Percentiles rank a stretch among this genome's conserved stretches.
phyloP scores from a whole-genome alignment of 2,329 filamentous ascomycete species.

The Grosmannia huntii region DNA sequence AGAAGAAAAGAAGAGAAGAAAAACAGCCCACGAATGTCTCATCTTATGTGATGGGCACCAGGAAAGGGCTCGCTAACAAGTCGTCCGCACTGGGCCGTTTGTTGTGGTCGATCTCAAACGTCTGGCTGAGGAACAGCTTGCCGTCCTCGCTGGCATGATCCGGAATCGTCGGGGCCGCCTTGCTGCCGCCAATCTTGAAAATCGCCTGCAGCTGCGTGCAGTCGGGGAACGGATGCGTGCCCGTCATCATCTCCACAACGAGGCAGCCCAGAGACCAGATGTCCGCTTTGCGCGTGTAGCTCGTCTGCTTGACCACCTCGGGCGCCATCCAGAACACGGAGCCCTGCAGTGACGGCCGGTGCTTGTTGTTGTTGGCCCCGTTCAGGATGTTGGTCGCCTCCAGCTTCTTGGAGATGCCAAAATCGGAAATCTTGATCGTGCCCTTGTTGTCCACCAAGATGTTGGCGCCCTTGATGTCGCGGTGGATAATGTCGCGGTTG shows the following conservation, averaged over 20 bases:
- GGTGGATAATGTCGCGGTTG: constrained; percentile 89
- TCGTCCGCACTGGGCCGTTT: constrained; percentile 86
- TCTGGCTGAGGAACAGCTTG: constrained; percentile 68
- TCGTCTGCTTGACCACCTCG: constrained; percentile 94
- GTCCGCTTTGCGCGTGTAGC: constrained; percentile 95
- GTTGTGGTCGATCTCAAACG: constrained; percentile 93
- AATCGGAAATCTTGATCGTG: constrained; percentile 97
- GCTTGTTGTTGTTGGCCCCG: constrained; percentile 53
- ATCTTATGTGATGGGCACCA: constrained; percentile 49
- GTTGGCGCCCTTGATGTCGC: constrained; percentile 98
- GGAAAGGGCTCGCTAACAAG: constrained; percentile 69
- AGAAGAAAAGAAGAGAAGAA: not conserved
- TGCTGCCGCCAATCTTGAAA: constrained; percentile 89
- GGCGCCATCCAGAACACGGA: constrained; percentile 99
- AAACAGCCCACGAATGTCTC: not conserved
- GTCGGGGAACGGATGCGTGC: constrained; percentile 89
- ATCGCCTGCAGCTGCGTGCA: constrained; percentile 96
- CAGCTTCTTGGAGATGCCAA: constrained; percentile 95
- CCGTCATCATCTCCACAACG: constrained; percentile 98
- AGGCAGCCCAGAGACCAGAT: constrained; percentile 97
- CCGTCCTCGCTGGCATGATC: constrained; percentile 78
- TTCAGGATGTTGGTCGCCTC: constrained; percentile 77
- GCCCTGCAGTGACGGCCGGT: constrained; percentile 74
- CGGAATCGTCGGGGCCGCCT: constrained; percentile 78
- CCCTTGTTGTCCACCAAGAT: constrained; percentile 98